Evolutionary conservation across 345 rosid genomes (phyloP).

Genomic region (Linum trigynum): DNA sequence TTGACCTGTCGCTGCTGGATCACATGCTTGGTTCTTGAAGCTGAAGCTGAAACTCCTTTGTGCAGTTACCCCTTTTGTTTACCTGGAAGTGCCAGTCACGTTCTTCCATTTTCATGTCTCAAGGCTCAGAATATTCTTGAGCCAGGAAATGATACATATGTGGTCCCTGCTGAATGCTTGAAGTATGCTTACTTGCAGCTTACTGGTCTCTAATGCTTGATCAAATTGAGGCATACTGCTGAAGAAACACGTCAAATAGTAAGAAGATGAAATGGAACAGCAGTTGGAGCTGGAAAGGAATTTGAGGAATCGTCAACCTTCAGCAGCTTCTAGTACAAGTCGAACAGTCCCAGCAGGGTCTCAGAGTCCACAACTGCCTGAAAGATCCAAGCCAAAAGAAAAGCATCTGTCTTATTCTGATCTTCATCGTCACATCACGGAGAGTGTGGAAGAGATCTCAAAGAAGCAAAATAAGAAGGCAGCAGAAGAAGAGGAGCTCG

Average conservation of each 20-base stretch:
- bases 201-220: not conserved
- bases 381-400: not conserved
- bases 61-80: no score
- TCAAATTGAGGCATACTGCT: not conserved
- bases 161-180: not conserved
- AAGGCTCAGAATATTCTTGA: no score
- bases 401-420: not conserved
- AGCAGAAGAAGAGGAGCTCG: slow-evolving; percentile 56
- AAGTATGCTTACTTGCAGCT: not conserved
- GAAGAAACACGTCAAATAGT: not conserved
- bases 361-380: not conserved
- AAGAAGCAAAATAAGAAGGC: slow-evolving; percentile 9
- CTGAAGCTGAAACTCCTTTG: no score
- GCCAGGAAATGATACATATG: not conserved
- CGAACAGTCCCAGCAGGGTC: no score
- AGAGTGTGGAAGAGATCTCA: not conserved
- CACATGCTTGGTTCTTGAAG: no score
- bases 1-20: no score
- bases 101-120: no score
- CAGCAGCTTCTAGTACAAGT: no score
- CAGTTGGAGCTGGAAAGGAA: not conserved
- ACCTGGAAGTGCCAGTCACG: no score
- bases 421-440: not conserved
- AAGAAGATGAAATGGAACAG: not conserved
- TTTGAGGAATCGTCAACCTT: not conserved